Evolutionary conservation across 352 stramenopile genomes (phyloP).

Genomic region (Globisporangium yorkense): DNA sequence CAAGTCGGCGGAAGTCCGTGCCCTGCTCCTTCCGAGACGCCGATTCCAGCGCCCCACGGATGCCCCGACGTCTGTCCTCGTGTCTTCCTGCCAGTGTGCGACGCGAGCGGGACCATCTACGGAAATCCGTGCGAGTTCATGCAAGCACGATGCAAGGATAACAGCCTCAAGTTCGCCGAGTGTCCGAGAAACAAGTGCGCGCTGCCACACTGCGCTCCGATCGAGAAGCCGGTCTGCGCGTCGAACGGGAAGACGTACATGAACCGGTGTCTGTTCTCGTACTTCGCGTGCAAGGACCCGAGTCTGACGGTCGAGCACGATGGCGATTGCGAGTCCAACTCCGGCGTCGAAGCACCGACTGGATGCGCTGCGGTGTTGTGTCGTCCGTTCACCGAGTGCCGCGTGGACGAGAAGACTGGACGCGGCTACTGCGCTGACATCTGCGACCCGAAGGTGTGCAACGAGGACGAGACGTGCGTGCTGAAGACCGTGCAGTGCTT

Average conservation of each 20-base stretch:
- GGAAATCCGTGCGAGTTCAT: conserved; percentile 41
- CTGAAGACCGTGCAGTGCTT: conserved; percentile 41
- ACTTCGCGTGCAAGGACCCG: conserved; percentile 6
- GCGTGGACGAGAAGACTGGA: conserved; percentile 27
- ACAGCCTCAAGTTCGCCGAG: neutral
- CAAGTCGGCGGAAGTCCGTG: conserved; percentile 8
- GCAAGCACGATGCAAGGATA: conserved; percentile 25
- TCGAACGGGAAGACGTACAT: conserved; percentile 14
- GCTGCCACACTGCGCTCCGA: conserved; percentile 6
- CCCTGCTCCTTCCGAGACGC: neutral
- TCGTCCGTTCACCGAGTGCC: conserved; percentile 34
- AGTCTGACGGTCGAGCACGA: conserved; percentile 1
- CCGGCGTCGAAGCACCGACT: neutral
- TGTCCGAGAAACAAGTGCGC: neutral
- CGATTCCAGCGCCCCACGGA: neutral
- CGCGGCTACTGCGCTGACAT: conserved; percentile 48
- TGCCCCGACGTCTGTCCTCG: neutral
- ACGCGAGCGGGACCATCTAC: conserved; percentile 38
- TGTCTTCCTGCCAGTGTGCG: conserved; percentile 40
- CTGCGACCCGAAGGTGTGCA: conserved; percentile 36
- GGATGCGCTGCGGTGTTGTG: conserved; percentile 35
- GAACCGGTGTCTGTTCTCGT: conserved; percentile 9
- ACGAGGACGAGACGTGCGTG: conserved; percentile 32
- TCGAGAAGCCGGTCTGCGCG: conserved; percentile 9
- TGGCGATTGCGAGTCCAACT: neutral